Base-by-base conservation (phyloP, 768 basidiomycete genomes). In the Phylloporus scabripes region DNA sequence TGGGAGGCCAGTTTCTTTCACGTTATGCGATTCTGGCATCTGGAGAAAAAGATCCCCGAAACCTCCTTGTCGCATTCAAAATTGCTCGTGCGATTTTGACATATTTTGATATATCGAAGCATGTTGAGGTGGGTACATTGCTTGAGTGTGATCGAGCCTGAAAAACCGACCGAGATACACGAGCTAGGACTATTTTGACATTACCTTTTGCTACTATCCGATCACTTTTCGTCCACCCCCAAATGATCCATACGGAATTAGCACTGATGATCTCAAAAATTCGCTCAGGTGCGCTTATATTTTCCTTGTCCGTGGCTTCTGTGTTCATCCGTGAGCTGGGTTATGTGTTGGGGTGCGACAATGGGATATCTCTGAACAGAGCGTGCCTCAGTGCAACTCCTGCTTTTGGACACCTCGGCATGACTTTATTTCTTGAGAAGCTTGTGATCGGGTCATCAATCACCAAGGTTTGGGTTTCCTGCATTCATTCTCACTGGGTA, bases 161-260 rank as follows among this genome's bases (percentile, higher is more conserved):
- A 18, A 34, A 32, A 17, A 41, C 23, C 34, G n/a, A 20, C 41
- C 17, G 12, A 24, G 15, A 48, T 36, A 23, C 32, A 33, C n/a
- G 39, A 17, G 26, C 6, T 57, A 97, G 92, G 80, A 85, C 45
- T 73, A 98, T 42, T 98, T 95, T 70, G 91, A 97, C 60, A 84
- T 97, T 63, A 88, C 85, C 0, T 98, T 94, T 66, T 98, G 96
- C 66, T 99, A 99, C 66, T 99, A 97, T 70, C 96, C 96, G 0
- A 98, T 99, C 48, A 91, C 92, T 0, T 99, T 96, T 72, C 79
- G 87, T 50, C 92, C 95, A 8, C 92, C 94, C 15, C 87, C 92
- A 1, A 85, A 92, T 57, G 93, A 98, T 62, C 92, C 92, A 15
- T 93, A 95, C 64, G 87, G 87, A 4, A 94, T 99, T 51, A 87